Evolutionary conservation across 768 basidiomycete species (phyloP), one percentile per base, ranked within the genome.

Genomic region (Termitomyces sp.): DNA sequence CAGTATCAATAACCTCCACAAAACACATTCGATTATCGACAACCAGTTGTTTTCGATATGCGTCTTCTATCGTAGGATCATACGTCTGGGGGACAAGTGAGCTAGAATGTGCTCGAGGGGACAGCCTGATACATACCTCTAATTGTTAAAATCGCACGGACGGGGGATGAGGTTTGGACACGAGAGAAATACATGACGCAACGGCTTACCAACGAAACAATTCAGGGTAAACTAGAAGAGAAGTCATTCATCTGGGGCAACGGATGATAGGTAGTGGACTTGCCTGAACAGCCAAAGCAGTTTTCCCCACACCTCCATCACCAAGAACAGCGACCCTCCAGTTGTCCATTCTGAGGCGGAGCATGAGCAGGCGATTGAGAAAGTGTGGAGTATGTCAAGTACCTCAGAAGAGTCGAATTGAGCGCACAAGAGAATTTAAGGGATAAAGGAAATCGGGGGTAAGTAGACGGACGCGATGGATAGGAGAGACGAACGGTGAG

Each of bases 31-130:
- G 83, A 68, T 94, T 93, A 73, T 96, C 94, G 61, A 97, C 93
- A 55, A 94, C 86, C 64, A 94, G 82, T 70, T 94, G 93, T 72
- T 95, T 96, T 66, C 94, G 83, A 75, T 98, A 97, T 60, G 94
- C 94, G 71, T 97, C 94, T 75, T 98, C 94, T 83, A 98, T 98
- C 64, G 94, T 98, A 56, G 94, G 94, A 76, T 98, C 94, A 72
- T 98, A 98, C 52, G 93, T 93, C 92, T 96, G 55, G 40, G 3
- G 27, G 12, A 23, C 12, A 52, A 54, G 59, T 62, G 44, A 66
- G 59, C 57, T 53, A 51, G 45, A 55, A 28, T 53, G 51, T 48
- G 42, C 27, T 50, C 16, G 48, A 46, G 52, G 49, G 51, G 28
- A n/a, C 25, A 50, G 52, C 21, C 9, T 30, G 41, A 43, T 39